Evolutionary conservation across 1,284 basidiomycete genomes (phyloP).

Genomic region (Apiotrichum veenhuisii): DNA sequence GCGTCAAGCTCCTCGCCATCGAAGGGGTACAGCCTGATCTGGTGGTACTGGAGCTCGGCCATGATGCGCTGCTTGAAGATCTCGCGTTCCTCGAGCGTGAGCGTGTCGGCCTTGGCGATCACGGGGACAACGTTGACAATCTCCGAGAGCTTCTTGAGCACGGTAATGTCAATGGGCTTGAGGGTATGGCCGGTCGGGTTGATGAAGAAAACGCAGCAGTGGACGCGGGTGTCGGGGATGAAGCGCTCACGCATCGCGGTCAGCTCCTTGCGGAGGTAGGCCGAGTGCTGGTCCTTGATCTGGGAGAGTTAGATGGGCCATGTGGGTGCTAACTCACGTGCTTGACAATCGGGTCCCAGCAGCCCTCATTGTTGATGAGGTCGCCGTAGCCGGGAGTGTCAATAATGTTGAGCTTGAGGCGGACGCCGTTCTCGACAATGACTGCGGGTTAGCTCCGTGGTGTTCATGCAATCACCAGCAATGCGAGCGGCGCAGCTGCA

Average conservation of each 20-base stretch:
- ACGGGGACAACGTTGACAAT: constrained; percentile 99
- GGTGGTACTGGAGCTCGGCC: constrained; percentile 86
- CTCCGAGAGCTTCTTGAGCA: constrained; percentile 98
- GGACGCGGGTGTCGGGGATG: constrained; percentile 97
- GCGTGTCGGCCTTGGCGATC: constrained; percentile 94
- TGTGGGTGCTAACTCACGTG: constrained; percentile 64
- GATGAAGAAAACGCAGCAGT: constrained; percentile 98
- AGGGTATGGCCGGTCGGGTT: constrained; percentile 92
- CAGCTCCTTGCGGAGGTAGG: constrained; percentile 96
- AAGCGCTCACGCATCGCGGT: constrained; percentile 98
- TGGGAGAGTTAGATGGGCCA: constrained; percentile 16
- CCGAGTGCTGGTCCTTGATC: constrained; percentile 88
- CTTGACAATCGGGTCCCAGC: constrained; percentile 99
- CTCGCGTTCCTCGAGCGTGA: constrained; percentile 89
- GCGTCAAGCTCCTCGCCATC: constrained; percentile 94
- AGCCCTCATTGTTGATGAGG: constrained; percentile 98
- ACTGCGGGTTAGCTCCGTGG: constrained; percentile 55
- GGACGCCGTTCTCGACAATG: constrained; percentile 93
- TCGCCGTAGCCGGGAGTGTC: constrained; percentile 99
- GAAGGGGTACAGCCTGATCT: constrained; percentile 93
- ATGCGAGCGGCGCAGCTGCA: background rate
- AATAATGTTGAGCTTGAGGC: constrained; percentile 92
- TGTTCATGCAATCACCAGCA: background rate
- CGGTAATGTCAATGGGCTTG: constrained; percentile 91
- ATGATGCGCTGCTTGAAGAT: constrained; percentile 94